Evolutionary conservation across 495 filamentous ascomycete species (phyloP).

Genomic region (Lophiotrema nucula): DNA sequence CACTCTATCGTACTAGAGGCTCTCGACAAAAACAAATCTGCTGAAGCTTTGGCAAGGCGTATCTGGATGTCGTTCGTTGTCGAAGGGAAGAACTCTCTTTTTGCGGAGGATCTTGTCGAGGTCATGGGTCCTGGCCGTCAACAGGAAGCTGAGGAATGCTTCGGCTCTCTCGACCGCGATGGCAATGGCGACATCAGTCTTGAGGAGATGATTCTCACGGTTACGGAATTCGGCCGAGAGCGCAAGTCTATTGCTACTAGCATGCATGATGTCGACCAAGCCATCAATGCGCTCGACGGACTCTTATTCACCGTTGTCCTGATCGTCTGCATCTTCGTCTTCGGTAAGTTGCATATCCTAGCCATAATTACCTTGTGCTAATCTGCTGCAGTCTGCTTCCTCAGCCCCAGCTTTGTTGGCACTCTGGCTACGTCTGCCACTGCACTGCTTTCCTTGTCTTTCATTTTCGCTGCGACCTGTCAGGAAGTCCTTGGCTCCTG

Average conservation of each 20-base stretch:
- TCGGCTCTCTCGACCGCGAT: constrained; percentile 76
- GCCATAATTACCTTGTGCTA: neutral
- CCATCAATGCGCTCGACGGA: constrained; percentile 84
- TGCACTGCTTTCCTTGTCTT: constrained; percentile 88
- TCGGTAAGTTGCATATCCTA: constrained; percentile 56
- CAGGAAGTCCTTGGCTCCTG: constrained; percentile 95
- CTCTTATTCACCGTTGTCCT: constrained; percentile 76
- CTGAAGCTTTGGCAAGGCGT: constrained; percentile 84
- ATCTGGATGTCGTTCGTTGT: constrained; percentile 99
- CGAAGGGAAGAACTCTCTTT: constrained; percentile 79
- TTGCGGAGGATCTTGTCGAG: constrained; percentile 76
- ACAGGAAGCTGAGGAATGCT: constrained; percentile 78
- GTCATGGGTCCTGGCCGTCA: constrained; percentile 74
- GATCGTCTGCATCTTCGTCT: constrained; percentile 79
- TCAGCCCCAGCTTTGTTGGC: constrained; percentile 78
- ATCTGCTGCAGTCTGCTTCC: constrained; percentile 62
- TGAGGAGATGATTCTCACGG: constrained; percentile 90
- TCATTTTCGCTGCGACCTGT: constrained; percentile 85
- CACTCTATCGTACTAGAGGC: constrained; percentile 88
- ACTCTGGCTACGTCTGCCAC: constrained; percentile 94
- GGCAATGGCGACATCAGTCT: constrained; percentile 90
- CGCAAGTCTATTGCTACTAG: constrained; percentile 81
- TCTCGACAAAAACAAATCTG: constrained; percentile 74
- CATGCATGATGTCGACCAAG: constrained; percentile 97
- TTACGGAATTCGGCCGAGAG: constrained; percentile 77